Percentiles rank a stretch among this genome's conserved stretches.
Evolutionary conservation across 2,329 filamentous ascomycete species (phyloP).

Genomic region (Elsinoe fawcettii): DNA sequence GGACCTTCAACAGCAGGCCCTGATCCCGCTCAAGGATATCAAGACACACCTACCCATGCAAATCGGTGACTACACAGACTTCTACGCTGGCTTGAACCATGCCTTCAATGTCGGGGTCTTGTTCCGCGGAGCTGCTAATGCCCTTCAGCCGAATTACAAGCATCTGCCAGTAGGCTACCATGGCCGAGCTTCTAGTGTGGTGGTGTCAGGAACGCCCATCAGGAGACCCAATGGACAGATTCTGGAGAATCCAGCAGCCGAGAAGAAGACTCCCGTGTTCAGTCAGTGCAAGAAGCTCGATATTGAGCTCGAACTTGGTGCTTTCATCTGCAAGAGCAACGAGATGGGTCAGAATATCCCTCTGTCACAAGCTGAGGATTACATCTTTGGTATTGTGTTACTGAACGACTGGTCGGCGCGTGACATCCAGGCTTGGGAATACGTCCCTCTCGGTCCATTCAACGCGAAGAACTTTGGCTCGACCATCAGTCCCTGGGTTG

Average conservation of each 20-base stretch:
- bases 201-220: slow-evolving; percentile 66
- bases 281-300: slow-evolving; percentile 61
- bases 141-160: slow-evolving; percentile 72
- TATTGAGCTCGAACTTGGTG: slow-evolving; percentile 73
- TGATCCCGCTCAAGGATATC: slow-evolving; percentile 53
- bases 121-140: slow-evolving; percentile 64
- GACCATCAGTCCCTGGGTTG: slow-evolving; percentile 70
- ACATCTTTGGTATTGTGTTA: slow-evolving; percentile 71
- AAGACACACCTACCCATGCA: slow-evolving; percentile 65
- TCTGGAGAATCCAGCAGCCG: slow-evolving; percentile 53
- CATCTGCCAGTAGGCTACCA: slow-evolving; percentile 78
- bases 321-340: slow-evolving; percentile 61
- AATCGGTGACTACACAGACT: slow-evolving; percentile 79
- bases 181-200: slow-evolving; percentile 66
- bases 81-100: slow-evolving; percentile 74
- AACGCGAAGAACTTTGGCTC: slow-evolving; percentile 79
- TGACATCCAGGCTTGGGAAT: slow-evolving; percentile 79
- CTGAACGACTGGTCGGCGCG: slow-evolving; percentile 84
- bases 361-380: slow-evolving; percentile 57
- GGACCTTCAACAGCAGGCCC: slow-evolving; percentile 47
- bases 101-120: slow-evolving; percentile 64
- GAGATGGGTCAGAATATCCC: slow-evolving; percentile 56
- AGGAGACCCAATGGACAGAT: slow-evolving; percentile 70
- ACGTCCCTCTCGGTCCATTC: slow-evolving; percentile 73
- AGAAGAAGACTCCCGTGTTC: slow-evolving; percentile 56